Evolutionary conservation across 2,329 filamentous ascomycete genomes (phyloP).

Genomic region (Aspergillus luchuensis): DNA sequence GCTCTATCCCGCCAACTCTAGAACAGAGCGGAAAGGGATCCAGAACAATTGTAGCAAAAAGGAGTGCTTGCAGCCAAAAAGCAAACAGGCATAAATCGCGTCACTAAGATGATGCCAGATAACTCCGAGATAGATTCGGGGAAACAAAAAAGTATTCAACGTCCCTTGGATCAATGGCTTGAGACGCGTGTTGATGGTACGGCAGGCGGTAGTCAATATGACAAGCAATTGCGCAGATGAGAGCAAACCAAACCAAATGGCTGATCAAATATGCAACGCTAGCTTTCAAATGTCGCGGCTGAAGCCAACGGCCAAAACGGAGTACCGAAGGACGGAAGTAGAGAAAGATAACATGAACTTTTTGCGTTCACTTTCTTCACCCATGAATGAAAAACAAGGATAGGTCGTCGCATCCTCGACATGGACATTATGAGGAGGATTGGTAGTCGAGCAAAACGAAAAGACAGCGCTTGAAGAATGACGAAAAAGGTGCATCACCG

Average conservation of each 20-base stretch:
- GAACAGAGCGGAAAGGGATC: background rate
- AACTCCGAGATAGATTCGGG: constrained; percentile 5
- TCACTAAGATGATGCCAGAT: constrained; percentile 8
- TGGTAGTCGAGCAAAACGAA: constrained; percentile 13
- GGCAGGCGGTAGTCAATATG: background rate
- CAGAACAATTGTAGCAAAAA: background rate
- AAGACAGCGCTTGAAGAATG: background rate
- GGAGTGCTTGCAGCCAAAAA: background rate
- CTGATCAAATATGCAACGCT: background rate
- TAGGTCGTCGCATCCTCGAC: constrained; percentile 24
- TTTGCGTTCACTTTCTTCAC: constrained; percentile 14
- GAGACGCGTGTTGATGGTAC: background rate
- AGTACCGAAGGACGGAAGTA: background rate
- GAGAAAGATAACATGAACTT: constrained; percentile 15
- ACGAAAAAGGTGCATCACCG: constrained; percentile 21
- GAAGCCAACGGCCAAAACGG: background rate
- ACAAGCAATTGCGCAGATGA: background rate
- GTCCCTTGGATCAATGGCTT: background rate
- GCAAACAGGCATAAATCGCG: constrained; percentile 1
- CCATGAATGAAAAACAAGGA: constrained; percentile 13
- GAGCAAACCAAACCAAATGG: background rate
- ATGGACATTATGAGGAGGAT: constrained; percentile 26
- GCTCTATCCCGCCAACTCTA: background rate
- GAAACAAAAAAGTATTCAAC: background rate
- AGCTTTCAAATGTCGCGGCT: background rate